Conservation (phyloP, 2,329 filamentous ascomycete species). For the Fusarium sp. region DNA sequence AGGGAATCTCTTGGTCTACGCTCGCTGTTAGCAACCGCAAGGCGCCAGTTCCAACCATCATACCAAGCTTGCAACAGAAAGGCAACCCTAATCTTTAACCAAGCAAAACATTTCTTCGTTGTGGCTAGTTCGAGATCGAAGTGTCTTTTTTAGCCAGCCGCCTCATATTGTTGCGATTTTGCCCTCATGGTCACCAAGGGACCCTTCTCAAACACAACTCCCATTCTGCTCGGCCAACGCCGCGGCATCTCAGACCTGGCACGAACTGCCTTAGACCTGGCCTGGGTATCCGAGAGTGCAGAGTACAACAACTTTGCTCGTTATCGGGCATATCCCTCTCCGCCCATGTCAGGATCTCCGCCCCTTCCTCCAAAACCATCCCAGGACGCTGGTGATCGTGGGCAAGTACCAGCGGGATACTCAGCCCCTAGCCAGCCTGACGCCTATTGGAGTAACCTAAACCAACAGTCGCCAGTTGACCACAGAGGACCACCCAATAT, state of each 20-base stretch:
- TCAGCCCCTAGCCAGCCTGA: conserved; percentile 60
- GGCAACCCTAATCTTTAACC: conserved; percentile 2
- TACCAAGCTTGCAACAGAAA: conserved; percentile 13
- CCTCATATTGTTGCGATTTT: conserved; percentile 44
- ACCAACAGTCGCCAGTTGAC: conserved; percentile 45
- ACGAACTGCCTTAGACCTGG: conserved; percentile 63
- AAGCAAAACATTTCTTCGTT: conserved; percentile 5
- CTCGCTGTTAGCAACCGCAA: conserved; percentile 12
- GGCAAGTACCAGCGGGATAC: conserved; percentile 60
- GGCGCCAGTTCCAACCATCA: conserved; percentile 9
- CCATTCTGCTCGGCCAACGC: conserved; percentile 67
- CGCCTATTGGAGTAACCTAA: conserved; percentile 61
- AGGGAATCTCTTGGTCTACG: conserved; percentile 2
- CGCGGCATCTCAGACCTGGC: conserved; percentile 68
- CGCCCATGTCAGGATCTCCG: conserved; percentile 80
- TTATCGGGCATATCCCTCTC: conserved; percentile 75
- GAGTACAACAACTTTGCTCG: conserved; percentile 65
- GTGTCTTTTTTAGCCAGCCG: conserved; percentile 31
- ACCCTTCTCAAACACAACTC: conserved; percentile 58
- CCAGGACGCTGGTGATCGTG: conserved; percentile 68
- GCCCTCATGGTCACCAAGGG: conserved; percentile 68
- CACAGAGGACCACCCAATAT: conserved; percentile 43
- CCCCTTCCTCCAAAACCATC: conserved; percentile 69
- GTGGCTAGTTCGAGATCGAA: conserved; percentile 33
- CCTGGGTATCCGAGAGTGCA: conserved; percentile 64